phyloP scores from a whole-genome alignment of 106 monocot species.

The Apostasia ramifera region DNA sequence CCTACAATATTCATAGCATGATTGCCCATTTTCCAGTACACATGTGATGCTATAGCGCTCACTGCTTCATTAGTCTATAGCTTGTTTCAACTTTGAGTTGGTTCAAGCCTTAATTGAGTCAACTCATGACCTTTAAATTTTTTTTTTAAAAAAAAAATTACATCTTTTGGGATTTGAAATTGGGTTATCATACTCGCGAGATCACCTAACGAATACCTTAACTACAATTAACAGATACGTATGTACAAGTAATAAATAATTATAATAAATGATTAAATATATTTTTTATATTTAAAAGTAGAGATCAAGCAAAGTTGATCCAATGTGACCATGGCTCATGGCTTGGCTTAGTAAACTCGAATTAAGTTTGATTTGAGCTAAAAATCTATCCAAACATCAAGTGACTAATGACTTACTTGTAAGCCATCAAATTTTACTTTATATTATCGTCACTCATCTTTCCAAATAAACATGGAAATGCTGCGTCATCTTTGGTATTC shows the following conservation, averaged over 20 bases:
- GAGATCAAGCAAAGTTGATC: no score
- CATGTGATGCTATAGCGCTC: constrained; percentile 30
- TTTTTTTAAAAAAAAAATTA: constrained; percentile 20
- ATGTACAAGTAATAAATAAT: constrained; percentile 13
- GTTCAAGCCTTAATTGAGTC: constrained; percentile 16
- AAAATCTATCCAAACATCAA: constrained; percentile 11
- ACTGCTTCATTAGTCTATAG: neutral
- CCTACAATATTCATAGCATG: constrained; percentile 19
- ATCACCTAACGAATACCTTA: no score
- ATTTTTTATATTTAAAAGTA: neutral
- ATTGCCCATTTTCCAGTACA: constrained; percentile 62
- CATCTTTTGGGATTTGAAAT: constrained; percentile 13
- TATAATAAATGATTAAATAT: constrained; percentile 46
- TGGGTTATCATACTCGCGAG: no score
- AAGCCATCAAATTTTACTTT: no score
- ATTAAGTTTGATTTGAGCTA: no score
- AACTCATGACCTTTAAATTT: constrained; percentile 14
- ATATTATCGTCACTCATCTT: no score
- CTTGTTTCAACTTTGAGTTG: no score
- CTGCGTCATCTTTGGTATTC: no score
- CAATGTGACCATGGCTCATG: no score
- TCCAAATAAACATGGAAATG: no score
- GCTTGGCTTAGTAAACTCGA: no score
- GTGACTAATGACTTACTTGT: constrained; percentile 17
- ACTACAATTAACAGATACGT: neutral